Conservation (phyloP, 176 grass and related monocot genomes). For the Areca catechu region DNA sequence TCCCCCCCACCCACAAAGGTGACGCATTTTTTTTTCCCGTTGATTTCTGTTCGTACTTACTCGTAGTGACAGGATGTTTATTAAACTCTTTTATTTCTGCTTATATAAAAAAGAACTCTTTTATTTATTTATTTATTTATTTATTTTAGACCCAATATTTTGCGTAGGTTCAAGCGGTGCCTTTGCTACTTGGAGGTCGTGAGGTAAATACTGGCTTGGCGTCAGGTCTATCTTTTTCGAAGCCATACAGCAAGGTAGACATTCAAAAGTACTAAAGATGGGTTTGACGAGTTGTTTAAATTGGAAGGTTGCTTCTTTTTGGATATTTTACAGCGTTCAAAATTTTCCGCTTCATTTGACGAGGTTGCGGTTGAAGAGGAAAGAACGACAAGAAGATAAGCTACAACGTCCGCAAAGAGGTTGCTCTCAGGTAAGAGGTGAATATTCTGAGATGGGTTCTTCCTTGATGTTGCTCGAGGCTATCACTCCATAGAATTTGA, state of each 20-base stretch:
- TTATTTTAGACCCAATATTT: not conserved
- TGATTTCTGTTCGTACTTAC: not conserved
- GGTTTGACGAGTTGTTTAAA: constrained; percentile 2
- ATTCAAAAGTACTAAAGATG: no score
- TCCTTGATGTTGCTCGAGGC: no score
- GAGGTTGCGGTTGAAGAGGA: constrained; percentile 95
- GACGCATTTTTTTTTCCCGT: no score
- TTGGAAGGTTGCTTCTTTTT: constrained; percentile 18
- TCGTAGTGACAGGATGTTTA: not conserved
- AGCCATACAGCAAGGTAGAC: no score
- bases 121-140: no score
- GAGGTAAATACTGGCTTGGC: constrained; percentile 51
- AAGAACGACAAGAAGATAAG: constrained; percentile 96
- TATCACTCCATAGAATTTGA: no score
- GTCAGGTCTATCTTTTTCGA: constrained; percentile 33
- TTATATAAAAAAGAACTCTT: no score
- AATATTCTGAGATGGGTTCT: constrained; percentile 3
- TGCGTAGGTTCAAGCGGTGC: constrained; percentile 86
- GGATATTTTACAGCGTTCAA: constrained; percentile 44
- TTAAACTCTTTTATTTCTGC: no score
- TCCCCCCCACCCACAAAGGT: no score
- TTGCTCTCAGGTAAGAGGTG: constrained; percentile 65
- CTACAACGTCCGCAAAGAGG: constrained; percentile 88
- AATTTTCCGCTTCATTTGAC: constrained; percentile 84
- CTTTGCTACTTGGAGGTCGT: constrained; percentile 81